Evolutionary conservation across 495 filamentous ascomycete genomes (phyloP).

Genomic region (Penicillium psychrofluorescens): DNA sequence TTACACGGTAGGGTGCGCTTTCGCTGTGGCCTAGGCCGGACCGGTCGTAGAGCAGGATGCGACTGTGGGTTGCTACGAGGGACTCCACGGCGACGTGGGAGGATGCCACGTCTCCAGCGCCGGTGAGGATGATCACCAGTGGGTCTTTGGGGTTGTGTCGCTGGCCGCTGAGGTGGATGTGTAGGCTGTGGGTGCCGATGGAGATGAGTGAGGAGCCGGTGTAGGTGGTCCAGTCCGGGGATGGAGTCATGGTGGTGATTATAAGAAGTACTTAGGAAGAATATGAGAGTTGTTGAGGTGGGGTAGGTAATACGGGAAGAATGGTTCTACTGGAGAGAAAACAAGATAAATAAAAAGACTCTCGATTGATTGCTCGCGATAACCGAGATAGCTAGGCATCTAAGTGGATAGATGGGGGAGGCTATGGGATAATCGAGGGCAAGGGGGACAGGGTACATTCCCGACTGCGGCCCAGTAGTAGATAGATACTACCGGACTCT

Average conservation of each 20-base stretch:
- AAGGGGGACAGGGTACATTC: conserved; percentile 5
- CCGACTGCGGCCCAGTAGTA: conserved; percentile 10
- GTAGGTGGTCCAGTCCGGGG: not conserved
- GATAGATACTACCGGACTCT: conserved; percentile 1
- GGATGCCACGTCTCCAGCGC: conserved; percentile 36
- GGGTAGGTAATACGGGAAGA: not conserved
- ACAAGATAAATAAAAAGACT: not conserved
- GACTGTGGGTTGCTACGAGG: conserved; percentile 9
- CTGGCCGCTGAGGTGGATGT: conserved; percentile 16
- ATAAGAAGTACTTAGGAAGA: not conserved
- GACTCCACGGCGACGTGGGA: conserved; percentile 33
- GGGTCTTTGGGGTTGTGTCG: conserved; percentile 16
- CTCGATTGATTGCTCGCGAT: conserved; percentile 5
- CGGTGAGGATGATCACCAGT: conserved; percentile 37
- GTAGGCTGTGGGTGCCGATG: conserved; percentile 33
- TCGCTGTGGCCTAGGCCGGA: conserved; percentile 32
- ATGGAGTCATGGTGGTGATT: not conserved
- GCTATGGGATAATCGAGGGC: conserved; percentile 5
- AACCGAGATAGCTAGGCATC: conserved; percentile 3
- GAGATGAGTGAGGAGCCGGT: conserved; percentile 12
- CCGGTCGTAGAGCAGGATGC: conserved; percentile 37
- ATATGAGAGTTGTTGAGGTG: not conserved
- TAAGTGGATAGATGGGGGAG: not conserved
- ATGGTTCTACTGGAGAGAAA: too few species aligned
- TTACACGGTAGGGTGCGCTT: conserved; percentile 6